Conservation (phyloP, 192 early-diverging fungal species). For the Obelidium mucronatum region DNA sequence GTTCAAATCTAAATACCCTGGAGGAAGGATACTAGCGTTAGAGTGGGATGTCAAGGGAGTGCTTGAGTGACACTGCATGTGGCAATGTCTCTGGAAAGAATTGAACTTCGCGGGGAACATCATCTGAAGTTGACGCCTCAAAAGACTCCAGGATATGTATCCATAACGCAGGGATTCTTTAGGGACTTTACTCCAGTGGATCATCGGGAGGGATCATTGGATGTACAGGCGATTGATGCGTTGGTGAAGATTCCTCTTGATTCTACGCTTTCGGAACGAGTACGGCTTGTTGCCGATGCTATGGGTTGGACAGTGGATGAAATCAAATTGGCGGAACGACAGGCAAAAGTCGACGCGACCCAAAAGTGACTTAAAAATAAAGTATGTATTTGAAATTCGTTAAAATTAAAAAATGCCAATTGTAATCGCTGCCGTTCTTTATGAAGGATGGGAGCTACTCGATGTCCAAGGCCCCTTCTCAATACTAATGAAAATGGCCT, state of each 20-base stretch:
- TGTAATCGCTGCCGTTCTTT: neutral
- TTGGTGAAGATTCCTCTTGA: neutral
- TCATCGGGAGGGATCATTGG: neutral
- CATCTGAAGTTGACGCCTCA: constrained; percentile 83
- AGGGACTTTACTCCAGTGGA: constrained; percentile 20
- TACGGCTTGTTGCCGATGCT: neutral
- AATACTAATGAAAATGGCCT: constrained; percentile 35
- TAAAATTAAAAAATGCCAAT: neutral
- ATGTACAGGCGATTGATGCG: constrained; percentile 2
- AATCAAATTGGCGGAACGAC: neutral
- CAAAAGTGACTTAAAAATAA: no score
- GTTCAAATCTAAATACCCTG: constrained; percentile 63
- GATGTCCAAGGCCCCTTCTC: constrained; percentile 40
- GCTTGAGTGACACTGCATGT: constrained; percentile 45
- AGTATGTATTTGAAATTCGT: neutral
- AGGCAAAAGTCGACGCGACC: neutral
- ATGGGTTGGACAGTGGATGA: constrained; percentile 25
- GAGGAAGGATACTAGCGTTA: constrained; percentile 72
- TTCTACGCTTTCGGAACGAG: constrained; percentile 5
- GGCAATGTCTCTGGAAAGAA: constrained; percentile 58
- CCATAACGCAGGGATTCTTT: constrained; percentile 4
- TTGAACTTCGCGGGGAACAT: constrained; percentile 71
- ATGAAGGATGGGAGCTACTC: constrained; percentile 40
- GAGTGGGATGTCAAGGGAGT: constrained; percentile 75
- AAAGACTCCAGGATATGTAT: constrained; percentile 58